Base-by-base conservation (phyloP, 2,329 filamentous ascomycete genomes). In the Cladosporium colombiae region DNA sequence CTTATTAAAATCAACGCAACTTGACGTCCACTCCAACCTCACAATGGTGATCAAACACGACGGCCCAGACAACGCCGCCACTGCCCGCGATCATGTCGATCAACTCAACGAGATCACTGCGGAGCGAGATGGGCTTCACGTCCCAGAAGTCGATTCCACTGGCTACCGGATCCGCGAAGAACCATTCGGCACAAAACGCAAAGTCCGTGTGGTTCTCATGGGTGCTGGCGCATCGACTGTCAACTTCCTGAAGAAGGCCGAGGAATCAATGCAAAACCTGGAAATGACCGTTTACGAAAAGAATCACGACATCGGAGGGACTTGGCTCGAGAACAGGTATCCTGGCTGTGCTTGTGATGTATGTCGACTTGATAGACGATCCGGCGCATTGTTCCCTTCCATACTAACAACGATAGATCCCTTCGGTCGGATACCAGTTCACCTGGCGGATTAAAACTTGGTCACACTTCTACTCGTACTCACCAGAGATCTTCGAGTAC, bases 391-490 rank as follows among this genome's bases (percentile, higher is more conserved):
- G 2, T 11, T 21, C 6, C 10, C 5, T 10, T 1, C 40, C 2
- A 52, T 25, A 16, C 63, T 65, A 25, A 65, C 29, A 7, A 27
- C 3, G 1, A 31, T 29, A 65, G 44, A 81, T 83, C 29, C 81
- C 81, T 0, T 35, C 33, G 2, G 29, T 31, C 10, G 29, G 29
- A 31, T 31, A 84, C 60, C 81, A 84, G 65, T 84, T 82, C 67
- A 80, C 78, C 7, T 85, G 83, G 76, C 82, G 82, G 66, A 83
- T 82, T 73, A 82, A 76, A 65, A 70, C 78, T 0, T 84, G 81
- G 82, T 78, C 78, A 6, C 78, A 80, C 14, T 83, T 82, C 70
- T 84, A 83, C 70, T 81, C 80, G 2, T 79, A 78, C 33, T 77
- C 79, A 0, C 76, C 79, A 1, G 82, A 85, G 70, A 85, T 85